phyloP scores from a whole-genome alignment of 257 asterid genomes.

The Leptodermis oblonga region DNA sequence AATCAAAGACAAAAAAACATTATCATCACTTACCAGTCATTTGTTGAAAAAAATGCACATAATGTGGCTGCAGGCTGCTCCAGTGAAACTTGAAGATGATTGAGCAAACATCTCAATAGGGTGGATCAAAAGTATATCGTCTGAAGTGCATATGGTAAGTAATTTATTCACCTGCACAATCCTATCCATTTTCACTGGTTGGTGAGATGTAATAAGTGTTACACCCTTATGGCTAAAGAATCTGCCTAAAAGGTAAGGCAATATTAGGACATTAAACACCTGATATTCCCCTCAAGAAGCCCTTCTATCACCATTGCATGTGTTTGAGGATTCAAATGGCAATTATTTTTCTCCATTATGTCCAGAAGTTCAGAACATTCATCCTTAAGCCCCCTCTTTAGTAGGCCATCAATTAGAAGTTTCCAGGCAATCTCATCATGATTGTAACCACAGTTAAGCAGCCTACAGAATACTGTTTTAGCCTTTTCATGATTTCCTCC shows the following conservation, averaged over 20 bases:
- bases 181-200: neutral
- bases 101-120: neutral
- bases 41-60: neutral
- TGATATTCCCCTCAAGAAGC: conserved; percentile 26
- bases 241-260: neutral
- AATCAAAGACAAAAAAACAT: no score
- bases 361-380: conserved; percentile 46
- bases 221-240: neutral
- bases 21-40: conserved; percentile 1
- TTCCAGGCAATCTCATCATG: conserved; percentile 74
- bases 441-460: conserved; percentile 62
- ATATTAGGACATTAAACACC: neutral
- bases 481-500: conserved; percentile 49
- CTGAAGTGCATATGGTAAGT: neutral
- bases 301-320: conserved; percentile 53
- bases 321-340: conserved; percentile 49
- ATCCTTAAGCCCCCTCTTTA: conserved; percentile 47
- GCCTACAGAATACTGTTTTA: conserved; percentile 36
- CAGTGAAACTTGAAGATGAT: neutral
- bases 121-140: neutral
- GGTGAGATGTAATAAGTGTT: neutral
- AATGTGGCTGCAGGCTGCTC: neutral
- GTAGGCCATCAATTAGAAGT: conserved; percentile 65
- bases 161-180: neutral
- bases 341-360: conserved; percentile 54